Evolutionary conservation across 2,329 filamentous ascomycete genomes (phyloP), one percentile per base, ranked within the genome.

Genomic region (Leptosphaerulina australis): DNA sequence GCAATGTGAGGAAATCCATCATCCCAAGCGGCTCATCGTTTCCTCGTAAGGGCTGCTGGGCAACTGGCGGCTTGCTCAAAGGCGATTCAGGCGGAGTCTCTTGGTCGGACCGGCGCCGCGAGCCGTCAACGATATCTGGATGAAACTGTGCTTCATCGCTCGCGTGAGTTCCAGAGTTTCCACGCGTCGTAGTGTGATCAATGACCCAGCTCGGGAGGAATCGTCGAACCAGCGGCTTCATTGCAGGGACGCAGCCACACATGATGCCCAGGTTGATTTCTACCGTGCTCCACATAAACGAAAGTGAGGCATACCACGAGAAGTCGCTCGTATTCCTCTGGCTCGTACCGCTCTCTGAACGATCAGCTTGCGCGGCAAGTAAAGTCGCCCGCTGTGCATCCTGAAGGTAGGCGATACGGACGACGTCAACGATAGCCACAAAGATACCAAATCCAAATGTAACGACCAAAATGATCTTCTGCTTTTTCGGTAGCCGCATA

Each of bases 261-360:
- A 91, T 87, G 61, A 97, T 91, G 14, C 91, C 92, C 1, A 95
- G 79, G 59, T 96, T 94, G 66, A 96, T 91, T 71, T 97, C 92
- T 44, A 97, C 85, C 10, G 88, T 88, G 12, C 89, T 93, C 93
- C 92, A 97, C 89, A 96, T 93, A 67, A 95, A 87, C 0, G 90
- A 90, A 4, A 91, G 76, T 0, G 90, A 90, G 0, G 90, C 89
- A 66, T 93, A 91, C 86, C 81, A 85, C 28, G 79, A 79, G 53
- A 83, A 81, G 56, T 85, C 81, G 7, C 75, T 76, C 8, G 70
- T 65, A 35, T 75, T 77, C 29, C 77, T 66, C 22, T 67, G 62
- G 24, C 64, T 68, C n/a, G 53, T 65, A 11, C 60, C 67, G 14
- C 47, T 59, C 22, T 65, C 57, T 5, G 53, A 40, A 3, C 40